Base-by-base conservation (phyloP, 2,329 filamentous ascomycete genomes). In the Fusarium incarnatum region DNA sequence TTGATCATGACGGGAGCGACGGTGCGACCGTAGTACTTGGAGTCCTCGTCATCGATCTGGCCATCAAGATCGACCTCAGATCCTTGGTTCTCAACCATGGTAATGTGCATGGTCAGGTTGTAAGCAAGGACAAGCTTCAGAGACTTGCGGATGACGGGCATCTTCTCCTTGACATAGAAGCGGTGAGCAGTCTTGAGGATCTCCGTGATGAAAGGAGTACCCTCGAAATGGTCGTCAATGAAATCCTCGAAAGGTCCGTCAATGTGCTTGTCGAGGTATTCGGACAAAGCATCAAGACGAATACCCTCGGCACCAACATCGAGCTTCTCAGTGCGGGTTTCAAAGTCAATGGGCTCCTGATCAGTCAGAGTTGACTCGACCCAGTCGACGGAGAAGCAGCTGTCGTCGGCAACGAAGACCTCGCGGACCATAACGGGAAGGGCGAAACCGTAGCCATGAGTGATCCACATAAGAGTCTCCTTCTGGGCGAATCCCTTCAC, bases 1-100 rank as follows among this genome's bases (percentile, higher is more conserved):
- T 98, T 98, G 88, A 98, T 97, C 94, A 98, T 97, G 78, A 98
- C 94, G 15, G 95, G 95, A 18, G 95, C 95, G 68, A 97, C 90
- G 37, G 92, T 94, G 85, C 95, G 95, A 77, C 94, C 94, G 75
- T 88, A 91, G 85, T 92, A 98, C 79, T 93, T 96, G 72, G 94
- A 97, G 56, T 91, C 88, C 76, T 93, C 89, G 76, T 96, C 92
- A 54, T 95, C 90, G 70, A 98, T 95, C 83, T 93, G 91, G 70
- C 94, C 95, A 57, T 92, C 86, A 78, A 94, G 85, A 25, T 85
- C 83, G 68, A 94, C 89, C 77, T 97, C 94, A 16, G 93, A 91
- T 22, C 93, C 92, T 64, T 96, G 88, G 72, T 93, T 94, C 82
- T 98, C 94, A 27, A 98, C 91, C 88, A 98, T 92, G 70, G 95